These are phyloP conservation scores for Rosa hybrid DNA, from an alignment of 331 rosid species.

Conservation along the genomic window DNA sequence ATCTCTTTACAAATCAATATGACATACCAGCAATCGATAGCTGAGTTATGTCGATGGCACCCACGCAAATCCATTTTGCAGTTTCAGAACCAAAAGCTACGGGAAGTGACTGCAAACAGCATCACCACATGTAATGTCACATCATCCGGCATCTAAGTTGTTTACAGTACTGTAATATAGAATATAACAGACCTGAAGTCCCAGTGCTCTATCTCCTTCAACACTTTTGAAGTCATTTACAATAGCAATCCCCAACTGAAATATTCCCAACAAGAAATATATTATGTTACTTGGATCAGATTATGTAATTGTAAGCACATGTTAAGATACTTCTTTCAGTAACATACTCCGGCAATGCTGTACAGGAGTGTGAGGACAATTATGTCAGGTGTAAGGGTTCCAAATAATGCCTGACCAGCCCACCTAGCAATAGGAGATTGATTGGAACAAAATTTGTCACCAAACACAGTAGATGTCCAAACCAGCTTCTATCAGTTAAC, in stretches of 20 bases:
- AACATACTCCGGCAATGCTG: constrained; percentile 97
- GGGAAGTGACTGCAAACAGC: constrained; percentile 80
- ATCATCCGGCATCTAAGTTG: constrained; percentile 10
- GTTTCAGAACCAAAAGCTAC: constrained; percentile 97
- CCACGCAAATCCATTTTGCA: constrained; percentile 98
- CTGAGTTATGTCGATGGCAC: constrained; percentile 95
- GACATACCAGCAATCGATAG: constrained; percentile 79
- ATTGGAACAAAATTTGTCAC: constrained; percentile 9
- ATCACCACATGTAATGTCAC: constrained; percentile 32
- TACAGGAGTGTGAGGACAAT: constrained; percentile 82
- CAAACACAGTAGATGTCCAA: constrained; percentile 2
- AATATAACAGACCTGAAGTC: constrained; percentile 76
- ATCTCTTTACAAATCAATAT: background rate
- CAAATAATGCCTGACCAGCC: constrained; percentile 99
- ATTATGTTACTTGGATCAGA: constrained; percentile 2
- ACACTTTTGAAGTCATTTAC: constrained; percentile 97
- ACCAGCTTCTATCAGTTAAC: constrained; percentile 5
- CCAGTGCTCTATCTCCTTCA: constrained; percentile 96
- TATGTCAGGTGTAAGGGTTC: constrained; percentile 90
- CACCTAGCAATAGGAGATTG: constrained; percentile 61
- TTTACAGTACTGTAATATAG: constrained; percentile 11
- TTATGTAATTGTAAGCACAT: constrained; percentile 5
- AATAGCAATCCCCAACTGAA: constrained; percentile 93
- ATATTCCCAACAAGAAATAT: constrained; percentile 18
- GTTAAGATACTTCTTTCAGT: constrained; percentile 19